These are phyloP conservation scores for Arachis stenosperma DNA, from an alignment of 306 rosid genomes.

Conservation along the genomic window DNA sequence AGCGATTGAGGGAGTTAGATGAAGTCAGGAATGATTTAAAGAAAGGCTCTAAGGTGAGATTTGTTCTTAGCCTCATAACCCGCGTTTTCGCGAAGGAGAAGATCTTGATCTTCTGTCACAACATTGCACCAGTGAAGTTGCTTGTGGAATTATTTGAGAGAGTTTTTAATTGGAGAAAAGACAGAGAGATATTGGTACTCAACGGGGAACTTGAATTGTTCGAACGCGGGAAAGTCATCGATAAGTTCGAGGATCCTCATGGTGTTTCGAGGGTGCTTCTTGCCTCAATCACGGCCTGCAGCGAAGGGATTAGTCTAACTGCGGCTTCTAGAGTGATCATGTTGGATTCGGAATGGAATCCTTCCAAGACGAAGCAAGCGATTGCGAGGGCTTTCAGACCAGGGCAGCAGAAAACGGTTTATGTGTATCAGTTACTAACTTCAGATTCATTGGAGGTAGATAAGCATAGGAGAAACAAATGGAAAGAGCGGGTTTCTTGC, in stretches of 20 bases:
- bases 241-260: constrained; percentile 74
- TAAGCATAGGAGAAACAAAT: constrained; percentile 68
- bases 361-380: constrained; percentile 95
- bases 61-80: constrained; percentile 80
- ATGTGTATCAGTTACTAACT: constrained; percentile 83
- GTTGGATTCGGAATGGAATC: constrained; percentile 95
- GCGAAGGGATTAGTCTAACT: constrained; percentile 94
- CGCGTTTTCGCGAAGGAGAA: constrained; percentile 78
- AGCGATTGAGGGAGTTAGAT: constrained; percentile 60
- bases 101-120: constrained; percentile 83
- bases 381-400: constrained; percentile 94
- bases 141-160: constrained; percentile 74
- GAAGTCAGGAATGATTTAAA: constrained; percentile 66
- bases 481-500: constrained; percentile 97
- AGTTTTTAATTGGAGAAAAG: constrained; percentile 69
- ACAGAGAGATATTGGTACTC: constrained; percentile 74
- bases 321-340: constrained; percentile 92
- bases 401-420: constrained; percentile 83
- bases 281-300: constrained; percentile 95
- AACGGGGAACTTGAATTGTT: constrained; percentile 88
- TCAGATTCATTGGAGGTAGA: constrained; percentile 87
- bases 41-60: constrained; percentile 78
- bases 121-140: constrained; percentile 80
- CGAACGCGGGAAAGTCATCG: constrained; percentile 88
- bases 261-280: constrained; percentile 77